phyloP scores from a whole-genome alignment of 495 filamentous ascomycete species.

The Podospora didyma region DNA sequence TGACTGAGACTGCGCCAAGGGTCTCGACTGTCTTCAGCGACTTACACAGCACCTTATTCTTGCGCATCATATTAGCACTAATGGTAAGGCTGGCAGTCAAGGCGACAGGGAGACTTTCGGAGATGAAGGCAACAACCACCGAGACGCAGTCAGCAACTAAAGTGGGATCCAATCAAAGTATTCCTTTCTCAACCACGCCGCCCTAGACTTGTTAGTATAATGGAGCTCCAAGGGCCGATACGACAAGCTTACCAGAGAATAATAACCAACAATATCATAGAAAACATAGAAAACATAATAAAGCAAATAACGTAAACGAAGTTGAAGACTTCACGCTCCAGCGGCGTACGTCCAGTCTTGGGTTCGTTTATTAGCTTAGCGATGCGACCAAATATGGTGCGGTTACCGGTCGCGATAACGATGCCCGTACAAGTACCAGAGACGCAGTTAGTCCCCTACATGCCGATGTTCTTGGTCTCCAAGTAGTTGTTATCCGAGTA shows the following conservation, averaged over 20 bases:
- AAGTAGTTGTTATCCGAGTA: conserved; percentile 67
- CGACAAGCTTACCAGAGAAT: conserved; percentile 48
- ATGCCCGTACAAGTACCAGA: conserved; percentile 60
- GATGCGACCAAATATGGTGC: conserved; percentile 65
- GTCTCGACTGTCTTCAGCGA: conserved; percentile 67
- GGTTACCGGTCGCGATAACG: conserved; percentile 53
- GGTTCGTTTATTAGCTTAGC: conserved; percentile 62
- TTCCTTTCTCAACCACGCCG: conserved; percentile 55
- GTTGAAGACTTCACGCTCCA: conserved; percentile 63
- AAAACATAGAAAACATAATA: conserved; percentile 53
- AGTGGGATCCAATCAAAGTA: conserved; percentile 63
- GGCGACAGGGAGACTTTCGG: conserved; percentile 66
- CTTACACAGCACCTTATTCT: conserved; percentile 62
- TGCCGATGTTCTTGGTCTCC: conserved; percentile 67
- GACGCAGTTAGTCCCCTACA: conserved; percentile 67
- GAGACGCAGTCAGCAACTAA: conserved; percentile 65
- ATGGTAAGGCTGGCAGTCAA: conserved; percentile 56
- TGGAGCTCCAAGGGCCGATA: neutral
- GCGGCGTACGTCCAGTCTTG: conserved; percentile 56
- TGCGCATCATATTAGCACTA: conserved; percentile 57
- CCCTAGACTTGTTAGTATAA: conserved; percentile 37
- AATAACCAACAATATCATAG: conserved; percentile 53
- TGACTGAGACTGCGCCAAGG: conserved; percentile 60
- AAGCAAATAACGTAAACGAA: conserved; percentile 62
- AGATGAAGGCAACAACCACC: conserved; percentile 69